A percentile compares a stretch with the other conserved stretches of the same genome.
These are phyloP conservation scores for Aspergillus alliaceus DNA, from an alignment of 2,329 filamentous ascomycete genomes.

Conservation along the genomic window DNA sequence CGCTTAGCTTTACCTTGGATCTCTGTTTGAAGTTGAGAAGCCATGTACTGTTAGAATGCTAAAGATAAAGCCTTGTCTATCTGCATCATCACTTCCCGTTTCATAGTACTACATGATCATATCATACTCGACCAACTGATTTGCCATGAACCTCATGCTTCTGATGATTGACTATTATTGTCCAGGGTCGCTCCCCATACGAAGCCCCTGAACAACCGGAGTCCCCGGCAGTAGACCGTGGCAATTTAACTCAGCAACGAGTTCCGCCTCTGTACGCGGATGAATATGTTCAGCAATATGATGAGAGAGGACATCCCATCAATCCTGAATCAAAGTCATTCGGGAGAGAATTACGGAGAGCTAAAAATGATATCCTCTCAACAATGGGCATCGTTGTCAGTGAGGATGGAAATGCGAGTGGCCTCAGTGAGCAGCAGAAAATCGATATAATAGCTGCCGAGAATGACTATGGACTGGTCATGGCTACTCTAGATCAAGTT, in stretches of 20 bases:
- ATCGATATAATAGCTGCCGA: conserved; percentile 40
- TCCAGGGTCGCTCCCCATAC: conserved; percentile 48
- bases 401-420: conserved; percentile 36
- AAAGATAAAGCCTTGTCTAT: neutral
- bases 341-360: conserved; percentile 43
- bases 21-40: neutral
- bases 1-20: neutral
- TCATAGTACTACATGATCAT: neutral
- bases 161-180: conserved; percentile 15
- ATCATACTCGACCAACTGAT: neutral
- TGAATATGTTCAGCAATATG: conserved; percentile 49
- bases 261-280: conserved; percentile 35
- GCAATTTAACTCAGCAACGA: conserved; percentile 20
- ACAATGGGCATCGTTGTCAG: conserved; percentile 51
- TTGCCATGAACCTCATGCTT: neutral
- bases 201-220: conserved; percentile 38
- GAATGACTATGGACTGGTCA: conserved; percentile 45
- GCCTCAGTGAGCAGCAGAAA: conserved; percentile 39
- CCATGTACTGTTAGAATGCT: neutral
- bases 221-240: conserved; percentile 19
- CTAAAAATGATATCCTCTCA: conserved; percentile 52
- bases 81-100: neutral
- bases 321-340: conserved; percentile 43
- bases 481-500: conserved; percentile 43
- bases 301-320: conserved; percentile 48